phyloP scores from a whole-genome alignment of 176 grass and related monocot species.

The Themeda triandra region DNA sequence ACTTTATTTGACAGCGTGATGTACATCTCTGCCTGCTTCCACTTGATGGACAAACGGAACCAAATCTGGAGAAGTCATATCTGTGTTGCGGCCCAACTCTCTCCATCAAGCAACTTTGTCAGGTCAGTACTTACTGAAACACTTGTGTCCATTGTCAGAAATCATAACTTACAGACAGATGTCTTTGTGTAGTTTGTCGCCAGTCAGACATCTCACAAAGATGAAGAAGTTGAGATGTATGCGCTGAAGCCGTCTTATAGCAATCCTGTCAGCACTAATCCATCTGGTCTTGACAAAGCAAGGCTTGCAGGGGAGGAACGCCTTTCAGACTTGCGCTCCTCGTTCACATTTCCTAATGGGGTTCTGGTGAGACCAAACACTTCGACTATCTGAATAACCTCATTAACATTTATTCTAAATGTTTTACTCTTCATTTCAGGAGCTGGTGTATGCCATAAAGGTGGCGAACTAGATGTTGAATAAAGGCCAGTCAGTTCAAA shows the following conservation, averaged over 20 bases:
- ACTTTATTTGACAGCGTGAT: conserved; percentile 51
- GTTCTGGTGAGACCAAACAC: conserved; percentile 47
- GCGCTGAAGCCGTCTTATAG: conserved; percentile 38
- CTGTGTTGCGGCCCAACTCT: conserved; percentile 63
- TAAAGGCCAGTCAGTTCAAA: neutral
- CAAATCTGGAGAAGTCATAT: conserved; percentile 60
- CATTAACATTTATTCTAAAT: neutral
- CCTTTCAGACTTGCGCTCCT: conserved; percentile 51
- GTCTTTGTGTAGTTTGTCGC: conserved; percentile 60
- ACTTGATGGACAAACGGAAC: conserved; percentile 46
- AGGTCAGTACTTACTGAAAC: conserved; percentile 38
- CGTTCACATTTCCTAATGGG: conserved; percentile 43
- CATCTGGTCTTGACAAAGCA: conserved; percentile 4
- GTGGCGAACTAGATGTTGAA: conserved; percentile 19
- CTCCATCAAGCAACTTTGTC: conserved; percentile 59
- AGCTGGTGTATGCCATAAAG: conserved; percentile 41
- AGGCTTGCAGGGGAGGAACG: conserved; percentile 39
- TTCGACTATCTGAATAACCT: neutral
- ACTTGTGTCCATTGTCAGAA: neutral
- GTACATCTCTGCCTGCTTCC: conserved; percentile 68
- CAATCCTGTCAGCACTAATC: neutral
- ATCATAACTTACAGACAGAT: neutral
- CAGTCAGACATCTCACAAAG: conserved; percentile 46
- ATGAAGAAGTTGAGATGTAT: conserved; percentile 71
- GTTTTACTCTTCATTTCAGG: conserved; percentile 22